These are phyloP conservation scores for Colletotrichum coccodes DNA, from an alignment of 2,329 filamentous ascomycete genomes.

Conservation along the genomic window DNA sequence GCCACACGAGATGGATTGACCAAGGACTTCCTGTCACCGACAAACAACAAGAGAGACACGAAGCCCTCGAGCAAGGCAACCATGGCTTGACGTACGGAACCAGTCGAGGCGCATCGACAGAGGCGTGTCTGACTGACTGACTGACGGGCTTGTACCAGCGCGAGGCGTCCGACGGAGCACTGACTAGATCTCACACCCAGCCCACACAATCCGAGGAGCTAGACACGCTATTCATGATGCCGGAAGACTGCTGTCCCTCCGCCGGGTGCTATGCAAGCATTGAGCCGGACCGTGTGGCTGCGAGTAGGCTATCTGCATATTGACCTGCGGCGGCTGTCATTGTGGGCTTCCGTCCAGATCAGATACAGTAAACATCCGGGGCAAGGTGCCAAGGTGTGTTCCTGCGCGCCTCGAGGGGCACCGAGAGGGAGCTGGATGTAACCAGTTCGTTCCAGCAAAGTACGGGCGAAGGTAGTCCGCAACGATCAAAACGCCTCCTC, in stretches of 20 bases:
- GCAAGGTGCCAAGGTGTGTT: constrained; percentile 14
- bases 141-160: not conserved
- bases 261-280: not conserved
- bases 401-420: constrained; percentile 15
- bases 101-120: not conserved
- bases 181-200: not conserved
- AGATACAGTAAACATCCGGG: constrained; percentile 28
- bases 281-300: not conserved
- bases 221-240: not conserved
- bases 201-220: not conserved
- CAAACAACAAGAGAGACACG: not conserved
- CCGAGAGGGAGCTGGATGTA: constrained; percentile 3
- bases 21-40: too few relatives aligned
- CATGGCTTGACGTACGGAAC: not conserved
- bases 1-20: not conserved
- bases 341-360: constrained; percentile 11
- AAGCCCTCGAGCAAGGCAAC: not conserved
- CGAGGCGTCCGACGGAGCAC: not conserved
- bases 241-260: not conserved
- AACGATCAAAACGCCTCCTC: constrained; percentile 11
- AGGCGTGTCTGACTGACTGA: not conserved
- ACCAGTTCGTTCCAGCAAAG: constrained; percentile 1
- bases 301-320: constrained; percentile 25
- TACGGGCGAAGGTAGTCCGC: not conserved
- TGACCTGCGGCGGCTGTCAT: constrained; percentile 1